Conservation (phyloP, 1,139 yeast genomes). For the Zhuliangozyma parablackwelliae region DNA sequence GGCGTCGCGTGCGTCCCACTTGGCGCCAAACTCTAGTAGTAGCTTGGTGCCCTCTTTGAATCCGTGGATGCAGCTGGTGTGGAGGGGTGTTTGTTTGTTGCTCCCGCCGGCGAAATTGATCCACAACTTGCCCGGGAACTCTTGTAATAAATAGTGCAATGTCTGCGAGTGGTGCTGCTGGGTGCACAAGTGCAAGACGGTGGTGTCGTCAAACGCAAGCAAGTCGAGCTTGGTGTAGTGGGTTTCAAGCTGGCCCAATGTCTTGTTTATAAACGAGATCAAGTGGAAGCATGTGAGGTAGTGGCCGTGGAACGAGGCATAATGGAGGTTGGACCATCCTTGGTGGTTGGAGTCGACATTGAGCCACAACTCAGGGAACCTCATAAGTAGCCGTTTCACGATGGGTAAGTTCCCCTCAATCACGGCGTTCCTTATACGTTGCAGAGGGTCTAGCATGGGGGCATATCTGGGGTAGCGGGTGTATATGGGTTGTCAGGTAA, state of each 20-base stretch:
- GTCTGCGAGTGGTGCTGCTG: conserved; percentile 68
- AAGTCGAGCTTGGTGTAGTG: conserved; percentile 26
- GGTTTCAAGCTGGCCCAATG: conserved; percentile 13
- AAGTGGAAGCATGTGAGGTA: conserved; percentile 69
- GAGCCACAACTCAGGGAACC: conserved; percentile 74
- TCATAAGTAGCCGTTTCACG: conserved; percentile 62
- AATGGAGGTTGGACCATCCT: conserved; percentile 91
- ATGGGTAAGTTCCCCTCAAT: conserved; percentile 67
- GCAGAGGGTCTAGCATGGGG: conserved; percentile 56
- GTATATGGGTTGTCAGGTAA: not conserved
- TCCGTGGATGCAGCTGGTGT: conserved; percentile 65
- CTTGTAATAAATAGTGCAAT: conserved; percentile 74
- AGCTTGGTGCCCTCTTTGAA: conserved; percentile 67
- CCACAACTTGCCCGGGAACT: conserved; percentile 68
- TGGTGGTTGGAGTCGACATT: conserved; percentile 61
- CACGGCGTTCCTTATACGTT: conserved; percentile 71
- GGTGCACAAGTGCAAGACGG: conserved; percentile 76
- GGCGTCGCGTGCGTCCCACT: conserved; percentile 54
- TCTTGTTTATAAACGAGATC: conserved; percentile 31
- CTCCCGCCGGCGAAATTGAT: conserved; percentile 47
- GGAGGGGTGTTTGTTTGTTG: conserved; percentile 63
- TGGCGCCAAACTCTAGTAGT: conserved; percentile 78
- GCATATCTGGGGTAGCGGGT: too few relatives aligned
- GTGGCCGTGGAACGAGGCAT: conserved; percentile 78
- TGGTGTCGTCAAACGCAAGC: conserved; percentile 59